Percentiles rank a stretch among this genome's conserved stretches.
phyloP scores from a whole-genome alignment of 1,284 basidiomycete species.

The Fomitopsis palustris region DNA sequence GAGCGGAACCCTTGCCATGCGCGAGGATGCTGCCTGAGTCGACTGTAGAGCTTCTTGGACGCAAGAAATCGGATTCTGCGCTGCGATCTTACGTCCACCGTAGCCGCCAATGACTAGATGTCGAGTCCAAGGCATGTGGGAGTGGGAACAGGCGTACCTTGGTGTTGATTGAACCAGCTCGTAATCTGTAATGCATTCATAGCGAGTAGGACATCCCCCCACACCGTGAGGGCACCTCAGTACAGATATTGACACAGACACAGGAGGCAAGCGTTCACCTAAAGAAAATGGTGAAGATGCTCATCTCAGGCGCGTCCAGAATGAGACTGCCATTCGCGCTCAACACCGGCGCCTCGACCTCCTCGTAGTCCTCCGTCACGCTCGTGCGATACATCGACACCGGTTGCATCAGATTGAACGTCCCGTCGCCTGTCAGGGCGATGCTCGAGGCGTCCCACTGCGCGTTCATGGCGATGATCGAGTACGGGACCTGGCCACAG shows the following conservation, averaged over 20 bases:
- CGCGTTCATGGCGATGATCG: not conserved
- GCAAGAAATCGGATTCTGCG: too few relatives aligned
- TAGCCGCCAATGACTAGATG: too few relatives aligned
- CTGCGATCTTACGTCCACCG: too few relatives aligned
- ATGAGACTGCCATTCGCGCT: not conserved
- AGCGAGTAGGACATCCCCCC: too few relatives aligned
- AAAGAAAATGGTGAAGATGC: not conserved
- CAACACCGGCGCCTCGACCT: not conserved
- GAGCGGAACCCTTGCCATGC: too few relatives aligned
- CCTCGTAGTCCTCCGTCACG: not conserved
- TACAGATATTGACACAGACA: not conserved
- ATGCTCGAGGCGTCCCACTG: constrained; percentile 1
- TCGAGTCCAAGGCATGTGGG: too few relatives aligned
- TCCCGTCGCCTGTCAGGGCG: not conserved
- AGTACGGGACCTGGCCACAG: not conserved
- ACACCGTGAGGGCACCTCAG: too few relatives aligned
- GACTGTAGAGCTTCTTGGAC: too few relatives aligned
- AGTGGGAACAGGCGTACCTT: too few relatives aligned
- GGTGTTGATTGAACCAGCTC: too few relatives aligned
- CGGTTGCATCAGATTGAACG: not conserved
- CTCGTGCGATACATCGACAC: not conserved
- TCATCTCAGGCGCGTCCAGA: not conserved
- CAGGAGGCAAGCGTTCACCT: not conserved
- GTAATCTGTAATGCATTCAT: too few relatives aligned
- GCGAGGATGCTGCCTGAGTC: too few relatives aligned